Conservation (phyloP, 768 basidiomycete species). For the Phylloporus sp. region DNA sequence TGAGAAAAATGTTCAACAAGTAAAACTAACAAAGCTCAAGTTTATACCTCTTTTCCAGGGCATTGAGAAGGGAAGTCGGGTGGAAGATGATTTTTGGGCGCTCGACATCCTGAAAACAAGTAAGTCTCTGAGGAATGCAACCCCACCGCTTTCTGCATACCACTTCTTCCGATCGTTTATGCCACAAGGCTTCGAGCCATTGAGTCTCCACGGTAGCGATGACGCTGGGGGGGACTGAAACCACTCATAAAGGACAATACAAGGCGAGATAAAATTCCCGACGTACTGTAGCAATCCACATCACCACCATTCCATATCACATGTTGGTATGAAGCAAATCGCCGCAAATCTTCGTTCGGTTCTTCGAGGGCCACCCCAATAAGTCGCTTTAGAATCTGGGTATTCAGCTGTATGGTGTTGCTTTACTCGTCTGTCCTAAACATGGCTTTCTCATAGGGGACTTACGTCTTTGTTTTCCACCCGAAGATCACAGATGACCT, state of each 20-base stretch:
- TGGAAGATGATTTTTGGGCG: constrained; percentile 42
- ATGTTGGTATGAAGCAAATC: constrained; percentile 52
- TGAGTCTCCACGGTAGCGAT: constrained; percentile 36
- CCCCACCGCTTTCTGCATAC: constrained; percentile 7
- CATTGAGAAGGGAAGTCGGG: constrained; percentile 38
- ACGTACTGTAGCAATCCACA: constrained; percentile 39
- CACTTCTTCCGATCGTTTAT: constrained; percentile 2
- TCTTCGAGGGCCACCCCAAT: constrained; percentile 36
- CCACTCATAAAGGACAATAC: neutral
- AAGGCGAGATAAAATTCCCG: neutral
- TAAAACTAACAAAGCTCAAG: neutral
- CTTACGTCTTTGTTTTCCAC: constrained; percentile 17
- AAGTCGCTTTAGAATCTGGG: constrained; percentile 32
- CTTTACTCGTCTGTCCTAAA: neutral
- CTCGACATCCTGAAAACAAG: constrained; percentile 15
- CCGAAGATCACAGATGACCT: constrained; percentile 15
- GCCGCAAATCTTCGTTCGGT: constrained; percentile 35
- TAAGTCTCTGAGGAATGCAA: neutral
- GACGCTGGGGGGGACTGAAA: constrained; percentile 31
- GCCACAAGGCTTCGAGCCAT: constrained; percentile 54
- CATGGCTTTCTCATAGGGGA: neutral
- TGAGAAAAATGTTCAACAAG: constrained; percentile 19
- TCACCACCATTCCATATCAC: constrained; percentile 44
- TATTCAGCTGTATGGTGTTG: constrained; percentile 9
- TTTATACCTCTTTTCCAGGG: constrained; percentile 39